A percentile compares a stretch with the other conserved stretches of the same genome.
phyloP scores from a whole-genome alignment of 768 basidiomycete genomes.

The Cytidiella melzeri region DNA sequence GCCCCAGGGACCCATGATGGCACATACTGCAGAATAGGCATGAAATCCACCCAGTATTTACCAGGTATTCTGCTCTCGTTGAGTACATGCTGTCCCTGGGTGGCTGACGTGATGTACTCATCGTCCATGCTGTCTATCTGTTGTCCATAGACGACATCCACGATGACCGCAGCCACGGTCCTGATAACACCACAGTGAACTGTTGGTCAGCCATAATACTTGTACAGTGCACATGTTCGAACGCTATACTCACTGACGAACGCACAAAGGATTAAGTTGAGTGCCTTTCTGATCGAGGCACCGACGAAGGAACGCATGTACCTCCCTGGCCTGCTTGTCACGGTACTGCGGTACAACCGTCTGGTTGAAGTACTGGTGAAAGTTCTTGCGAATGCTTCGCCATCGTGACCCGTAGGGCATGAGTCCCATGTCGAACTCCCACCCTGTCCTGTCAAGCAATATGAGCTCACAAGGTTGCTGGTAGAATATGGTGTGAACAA shows the following conservation, averaged over 20 bases:
- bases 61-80: background rate
- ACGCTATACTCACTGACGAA: too few relatives aligned
- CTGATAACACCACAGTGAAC: background rate
- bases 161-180: constrained; percentile 2
- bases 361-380: constrained; percentile 15
- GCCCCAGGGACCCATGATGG: constrained; percentile 1
- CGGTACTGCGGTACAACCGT: constrained; percentile 4
- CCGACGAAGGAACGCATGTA: background rate
- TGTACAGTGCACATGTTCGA: background rate
- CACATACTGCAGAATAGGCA: constrained; percentile 3
- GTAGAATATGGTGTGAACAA: background rate
- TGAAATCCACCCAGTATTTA: constrained; percentile 4
- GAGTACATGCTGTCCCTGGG: background rate
- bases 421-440: constrained; percentile 9
- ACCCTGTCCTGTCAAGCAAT: constrained; percentile 3
- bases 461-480: background rate
- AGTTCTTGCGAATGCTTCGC: constrained; percentile 8
- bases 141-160: constrained; percentile 7
- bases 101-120: constrained; percentile 2
- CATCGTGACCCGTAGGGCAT: constrained; percentile 12
- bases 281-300: background rate
- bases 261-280: background rate
- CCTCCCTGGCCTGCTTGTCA: background rate
- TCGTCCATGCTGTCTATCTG: background rate
- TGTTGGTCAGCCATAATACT: background rate